A percentile compares a stretch with the other conserved stretches of the same genome.
Conservation (phyloP, 768 basidiomycete genomes). For the Amanita phalloides region DNA sequence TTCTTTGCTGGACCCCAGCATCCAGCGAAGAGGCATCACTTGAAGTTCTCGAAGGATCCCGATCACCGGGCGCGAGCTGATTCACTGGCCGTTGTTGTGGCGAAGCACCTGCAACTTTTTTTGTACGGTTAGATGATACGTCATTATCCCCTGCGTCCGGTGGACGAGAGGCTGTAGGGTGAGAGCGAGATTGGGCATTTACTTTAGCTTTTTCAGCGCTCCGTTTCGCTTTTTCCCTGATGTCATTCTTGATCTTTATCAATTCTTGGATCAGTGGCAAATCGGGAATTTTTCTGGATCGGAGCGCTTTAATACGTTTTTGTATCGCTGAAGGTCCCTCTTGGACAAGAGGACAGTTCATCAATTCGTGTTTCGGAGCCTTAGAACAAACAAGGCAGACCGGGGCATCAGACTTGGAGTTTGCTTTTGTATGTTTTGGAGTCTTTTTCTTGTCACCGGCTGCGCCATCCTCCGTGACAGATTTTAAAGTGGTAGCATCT, state of each 20-base stretch:
- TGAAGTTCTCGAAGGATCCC: background rate
- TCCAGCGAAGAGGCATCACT: background rate
- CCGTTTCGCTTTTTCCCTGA: slow-evolving; percentile 12
- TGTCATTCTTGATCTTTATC: slow-evolving; percentile 20
- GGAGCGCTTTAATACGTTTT: slow-evolving; percentile 34
- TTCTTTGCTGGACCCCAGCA: background rate
- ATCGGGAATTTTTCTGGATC: slow-evolving; percentile 13
- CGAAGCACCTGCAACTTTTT: slow-evolving; percentile 7
- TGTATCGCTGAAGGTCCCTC: slow-evolving; percentile 32
- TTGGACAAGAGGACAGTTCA: slow-evolving; percentile 35
- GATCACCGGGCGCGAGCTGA: background rate
- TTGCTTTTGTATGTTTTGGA: background rate
- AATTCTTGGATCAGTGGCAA: slow-evolving; percentile 29
- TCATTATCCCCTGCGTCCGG: slow-evolving; percentile 3
- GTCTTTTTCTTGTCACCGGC: background rate
- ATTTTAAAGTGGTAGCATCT: background rate
- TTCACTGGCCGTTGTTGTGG: background rate
- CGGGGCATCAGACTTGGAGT: background rate
- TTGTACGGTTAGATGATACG: slow-evolving; percentile 3
- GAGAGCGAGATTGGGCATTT: slow-evolving; percentile 7
- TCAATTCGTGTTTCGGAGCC: slow-evolving; percentile 34
- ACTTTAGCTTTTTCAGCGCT: slow-evolving; percentile 10
- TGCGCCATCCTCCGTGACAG: background rate
- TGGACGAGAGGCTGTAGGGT: slow-evolving; percentile 1
- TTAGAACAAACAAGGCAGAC: slow-evolving; percentile 36